Evolutionary conservation across 2,329 filamentous ascomycete species (phyloP).

Genomic region (Paraphoma sp.): DNA sequence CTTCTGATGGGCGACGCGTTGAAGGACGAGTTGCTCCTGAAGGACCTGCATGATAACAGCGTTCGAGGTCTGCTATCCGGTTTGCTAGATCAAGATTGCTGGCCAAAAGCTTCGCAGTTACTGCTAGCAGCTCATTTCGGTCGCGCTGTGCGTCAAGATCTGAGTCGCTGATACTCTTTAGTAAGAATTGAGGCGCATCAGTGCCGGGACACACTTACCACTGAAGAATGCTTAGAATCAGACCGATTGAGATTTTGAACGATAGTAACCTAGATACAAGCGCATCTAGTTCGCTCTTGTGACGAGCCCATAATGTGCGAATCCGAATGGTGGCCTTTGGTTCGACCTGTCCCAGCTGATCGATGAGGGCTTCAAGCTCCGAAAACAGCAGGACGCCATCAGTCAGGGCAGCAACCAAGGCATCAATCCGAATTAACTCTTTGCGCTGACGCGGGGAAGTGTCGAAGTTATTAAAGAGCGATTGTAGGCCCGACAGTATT

Average conservation of each 20-base stretch:
- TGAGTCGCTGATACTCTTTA: slow-evolving; percentile 1
- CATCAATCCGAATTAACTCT: slow-evolving; percentile 11
- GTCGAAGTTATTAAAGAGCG: not conserved
- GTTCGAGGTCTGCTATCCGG: slow-evolving; percentile 2
- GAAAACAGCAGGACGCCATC: slow-evolving; percentile 16
- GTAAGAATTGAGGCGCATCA: not conserved
- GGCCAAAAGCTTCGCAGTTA: not conserved
- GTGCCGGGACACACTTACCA: slow-evolving; percentile 3
- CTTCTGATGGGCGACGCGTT: not conserved
- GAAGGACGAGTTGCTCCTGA: not conserved
- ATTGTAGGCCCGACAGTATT: slow-evolving; percentile 5
- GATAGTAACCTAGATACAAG: slow-evolving; percentile 1
- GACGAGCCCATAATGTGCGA: slow-evolving; percentile 6
- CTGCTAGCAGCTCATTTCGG: not conserved
- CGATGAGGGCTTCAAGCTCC: slow-evolving; percentile 23
- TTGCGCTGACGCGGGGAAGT: not conserved
- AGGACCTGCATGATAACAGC: not conserved
- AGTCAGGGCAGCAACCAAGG: slow-evolving; percentile 6
- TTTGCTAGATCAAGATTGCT: slow-evolving; percentile 3
- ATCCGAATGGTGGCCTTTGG: not conserved
- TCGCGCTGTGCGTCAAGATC: slow-evolving; percentile 5
- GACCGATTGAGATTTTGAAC: slow-evolving; percentile 5
- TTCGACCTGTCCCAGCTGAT: not conserved
- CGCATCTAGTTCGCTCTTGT: slow-evolving; percentile 1
- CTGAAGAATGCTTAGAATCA: slow-evolving; percentile 17